Evolutionary conservation across 192 early-diverging fungal genomes (phyloP).

Genomic region (Backusella psychrophila): DNA sequence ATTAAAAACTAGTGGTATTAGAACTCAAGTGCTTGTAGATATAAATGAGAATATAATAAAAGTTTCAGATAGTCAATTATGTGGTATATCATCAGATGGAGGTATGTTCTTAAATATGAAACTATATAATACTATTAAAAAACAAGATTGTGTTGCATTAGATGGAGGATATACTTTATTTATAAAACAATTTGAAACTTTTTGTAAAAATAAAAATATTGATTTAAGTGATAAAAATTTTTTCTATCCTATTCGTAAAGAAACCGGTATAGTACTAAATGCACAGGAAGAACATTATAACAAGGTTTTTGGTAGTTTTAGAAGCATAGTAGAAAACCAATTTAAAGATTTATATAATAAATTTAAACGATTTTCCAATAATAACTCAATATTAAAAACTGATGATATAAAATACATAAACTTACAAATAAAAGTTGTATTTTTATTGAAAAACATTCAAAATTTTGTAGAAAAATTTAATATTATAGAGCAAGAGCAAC

Average conservation of each 20-base stretch:
- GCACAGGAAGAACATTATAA: background rate
- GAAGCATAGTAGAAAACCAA: background rate
- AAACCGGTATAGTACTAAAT: background rate
- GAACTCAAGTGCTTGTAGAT: background rate
- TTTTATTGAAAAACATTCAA: no score
- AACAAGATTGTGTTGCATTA: background rate
- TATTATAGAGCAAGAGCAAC: no score
- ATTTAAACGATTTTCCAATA: slow-evolving; percentile 13
- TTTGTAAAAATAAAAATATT: background rate
- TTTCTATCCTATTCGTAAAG: background rate
- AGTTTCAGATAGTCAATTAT: slow-evolving; percentile 4
- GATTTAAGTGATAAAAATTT: background rate
- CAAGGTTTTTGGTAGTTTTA: background rate
- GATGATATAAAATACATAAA: background rate
- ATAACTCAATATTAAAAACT: background rate
- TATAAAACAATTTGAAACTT: background rate
- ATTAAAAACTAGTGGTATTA: slow-evolving; percentile 9
- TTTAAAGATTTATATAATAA: background rate
- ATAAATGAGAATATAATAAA: background rate
- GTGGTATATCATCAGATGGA: background rate
- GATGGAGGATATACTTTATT: slow-evolving; percentile 14
- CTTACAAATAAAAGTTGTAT: no score
- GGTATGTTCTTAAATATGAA: background rate
- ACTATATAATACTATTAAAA: background rate
- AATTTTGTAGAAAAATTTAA: no score